Base-by-base conservation (phyloP, 345 rosid genomes). In the Fremontodendron californicum region DNA sequence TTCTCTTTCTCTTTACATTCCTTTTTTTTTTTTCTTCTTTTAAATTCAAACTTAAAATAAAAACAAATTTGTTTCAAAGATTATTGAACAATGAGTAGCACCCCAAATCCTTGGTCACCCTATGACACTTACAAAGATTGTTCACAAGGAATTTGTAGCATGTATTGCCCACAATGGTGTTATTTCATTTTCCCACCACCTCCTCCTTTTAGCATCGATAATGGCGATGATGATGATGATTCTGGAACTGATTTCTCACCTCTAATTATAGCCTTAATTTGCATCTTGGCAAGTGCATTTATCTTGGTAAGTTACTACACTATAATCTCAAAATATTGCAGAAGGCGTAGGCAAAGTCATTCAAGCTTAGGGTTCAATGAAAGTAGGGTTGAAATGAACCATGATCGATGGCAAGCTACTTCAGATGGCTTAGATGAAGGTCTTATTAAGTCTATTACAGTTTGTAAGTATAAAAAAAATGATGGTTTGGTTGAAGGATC, bases 101-200 rank as follows among this genome's bases (percentile, higher is more conserved):
- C 75, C 60, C 87, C 84, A 33, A 81, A 81, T 82, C 90, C 91
- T 1, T 88, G 89, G 89, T 45, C 87, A 31, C 80, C 90, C 3
- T 84, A 82, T 45, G 80, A 75, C 40, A 15, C 89, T 5, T 90
- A 90, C 75, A 91, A 65, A 75, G 99, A 93, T 73, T 94, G 99
- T 74, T 91, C 98, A 2, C 90, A 87, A 67, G 88, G 90, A 45
- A 73, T 95, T 68, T 95, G 99, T 68, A 93, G 89, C 89, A 75
- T 90, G 9, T 91, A 90, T 79, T 94, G 98, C 64, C 97, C 97
- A 0, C 95, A 93, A 77, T 88, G 97, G 95, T 94, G 97, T 79
- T 91, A 89, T 84, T 74, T 88, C 62, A 75, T 87, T 74, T 90
- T 91, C 90, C 88, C 95, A 42, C 97, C 96, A 48, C 97, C 95